Evolutionary conservation across 352 stramenopile species (phyloP).

Genomic region (Plasmopara viticola): DNA sequence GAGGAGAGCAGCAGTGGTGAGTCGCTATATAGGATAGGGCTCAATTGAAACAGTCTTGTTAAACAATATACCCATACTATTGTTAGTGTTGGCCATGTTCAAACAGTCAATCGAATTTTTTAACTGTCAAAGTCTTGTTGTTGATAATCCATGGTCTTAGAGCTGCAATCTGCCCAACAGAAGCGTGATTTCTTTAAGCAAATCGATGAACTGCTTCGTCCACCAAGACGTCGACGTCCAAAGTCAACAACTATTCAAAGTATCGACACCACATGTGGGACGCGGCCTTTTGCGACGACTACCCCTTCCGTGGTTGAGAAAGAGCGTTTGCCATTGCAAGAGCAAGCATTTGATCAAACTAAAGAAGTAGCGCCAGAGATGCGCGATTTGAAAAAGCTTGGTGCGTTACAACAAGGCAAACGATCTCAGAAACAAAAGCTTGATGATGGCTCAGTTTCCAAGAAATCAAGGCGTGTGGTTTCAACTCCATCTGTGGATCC

Average conservation of each 20-base stretch:
- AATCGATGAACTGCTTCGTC: conserved; percentile 33
- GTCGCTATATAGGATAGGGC: background rate
- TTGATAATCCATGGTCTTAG: conserved; percentile 9
- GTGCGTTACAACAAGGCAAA: conserved; percentile 22
- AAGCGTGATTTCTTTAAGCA: conserved; percentile 45
- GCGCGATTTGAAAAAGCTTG: conserved; percentile 24
- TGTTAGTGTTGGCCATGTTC: background rate
- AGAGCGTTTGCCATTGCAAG: conserved; percentile 12
- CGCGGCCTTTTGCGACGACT: conserved; percentile 8
- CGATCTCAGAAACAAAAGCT: conserved; percentile 13
- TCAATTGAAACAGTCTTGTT: background rate
- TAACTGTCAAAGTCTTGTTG: conserved; percentile 12
- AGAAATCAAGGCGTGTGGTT: conserved; percentile 19
- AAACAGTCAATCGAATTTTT: conserved; percentile 10
- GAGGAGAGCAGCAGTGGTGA: background rate
- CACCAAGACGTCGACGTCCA: conserved; percentile 11
- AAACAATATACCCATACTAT: background rate
- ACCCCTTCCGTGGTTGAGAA: conserved; percentile 12
- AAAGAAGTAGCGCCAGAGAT: conserved; percentile 6
- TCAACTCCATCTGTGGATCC: conserved; percentile 3
- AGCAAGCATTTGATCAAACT: conserved; percentile 1
- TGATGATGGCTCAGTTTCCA: conserved; percentile 18
- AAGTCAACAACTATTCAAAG: conserved; percentile 9
- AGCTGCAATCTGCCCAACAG: conserved; percentile 30
- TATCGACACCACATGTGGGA: conserved; percentile 9